A percentile compares a stretch with the other conserved stretches of the same genome.
phyloP scores from a whole-genome alignment of 1,284 basidiomycete genomes.

The Gymnopus androsaceus region DNA sequence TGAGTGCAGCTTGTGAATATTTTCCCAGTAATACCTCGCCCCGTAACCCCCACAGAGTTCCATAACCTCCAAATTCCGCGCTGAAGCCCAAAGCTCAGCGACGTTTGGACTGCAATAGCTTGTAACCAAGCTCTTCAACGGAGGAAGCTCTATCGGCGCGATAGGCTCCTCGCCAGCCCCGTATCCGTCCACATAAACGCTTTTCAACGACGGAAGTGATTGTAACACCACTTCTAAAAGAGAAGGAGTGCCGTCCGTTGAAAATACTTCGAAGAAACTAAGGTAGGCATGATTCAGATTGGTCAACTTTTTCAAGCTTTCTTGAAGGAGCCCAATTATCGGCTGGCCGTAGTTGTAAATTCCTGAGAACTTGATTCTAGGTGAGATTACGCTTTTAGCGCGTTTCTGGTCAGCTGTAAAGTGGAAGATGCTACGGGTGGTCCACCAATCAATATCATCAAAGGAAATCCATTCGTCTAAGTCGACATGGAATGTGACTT shows the following conservation, averaged over 20 bases:
- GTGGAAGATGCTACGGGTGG: not conserved
- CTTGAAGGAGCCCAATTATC: not conserved
- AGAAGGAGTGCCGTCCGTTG: not conserved
- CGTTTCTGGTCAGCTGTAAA: not conserved
- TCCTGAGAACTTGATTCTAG: not conserved
- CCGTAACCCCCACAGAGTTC: not conserved
- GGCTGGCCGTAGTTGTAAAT: not conserved
- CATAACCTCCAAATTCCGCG: not conserved
- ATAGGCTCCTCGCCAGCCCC: too few species aligned
- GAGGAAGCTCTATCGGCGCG: not conserved
- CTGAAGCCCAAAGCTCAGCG: not conserved
- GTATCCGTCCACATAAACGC: conserved; percentile 1
- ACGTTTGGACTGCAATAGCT: not conserved
- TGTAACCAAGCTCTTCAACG: not conserved
- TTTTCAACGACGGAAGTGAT: not conserved
- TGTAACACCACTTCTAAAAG: not conserved
- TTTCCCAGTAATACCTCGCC: conserved; percentile 23
- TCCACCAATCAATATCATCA: not conserved
- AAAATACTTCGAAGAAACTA: not conserved
- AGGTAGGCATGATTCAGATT: not conserved
- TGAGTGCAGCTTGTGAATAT: conserved; percentile 30
- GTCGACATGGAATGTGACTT: not conserved
- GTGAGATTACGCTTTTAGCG: not conserved
- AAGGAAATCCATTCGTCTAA: not conserved
- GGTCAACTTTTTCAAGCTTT: not conserved